Conservation (phyloP, 192 early-diverging fungal genomes). For the Gaertneriomyces semiglobifer region DNA sequence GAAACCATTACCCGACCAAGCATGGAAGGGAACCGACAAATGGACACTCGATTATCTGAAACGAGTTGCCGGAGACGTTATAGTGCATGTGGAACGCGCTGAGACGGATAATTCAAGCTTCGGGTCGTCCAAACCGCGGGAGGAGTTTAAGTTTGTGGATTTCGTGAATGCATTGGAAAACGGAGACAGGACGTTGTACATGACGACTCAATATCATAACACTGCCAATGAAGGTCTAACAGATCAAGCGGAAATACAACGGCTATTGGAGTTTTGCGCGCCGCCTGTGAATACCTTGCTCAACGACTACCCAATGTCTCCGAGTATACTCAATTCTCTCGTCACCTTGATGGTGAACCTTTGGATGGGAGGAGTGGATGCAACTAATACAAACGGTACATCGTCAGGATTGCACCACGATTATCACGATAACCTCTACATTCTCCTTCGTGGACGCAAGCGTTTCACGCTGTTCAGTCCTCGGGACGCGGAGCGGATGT, state of each 20-base stretch:
- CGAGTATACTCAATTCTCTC: slow-evolving; percentile 26
- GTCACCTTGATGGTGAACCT: slow-evolving; percentile 47
- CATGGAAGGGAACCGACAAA: slow-evolving; percentile 4
- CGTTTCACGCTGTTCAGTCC: slow-evolving; percentile 45
- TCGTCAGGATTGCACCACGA: slow-evolving; percentile 51
- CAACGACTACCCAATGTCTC: slow-evolving; percentile 17
- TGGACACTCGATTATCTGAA: slow-evolving; percentile 25
- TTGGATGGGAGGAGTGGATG: slow-evolving; percentile 37
- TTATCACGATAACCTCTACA: slow-evolving; percentile 49
- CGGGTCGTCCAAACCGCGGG: slow-evolving; percentile 24
- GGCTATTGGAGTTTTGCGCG: slow-evolving; percentile 18
- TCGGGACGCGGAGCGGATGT: slow-evolving; percentile 33
- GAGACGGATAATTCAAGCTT: slow-evolving; percentile 24
- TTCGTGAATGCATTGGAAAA: slow-evolving; percentile 28
- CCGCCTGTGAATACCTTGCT: slow-evolving; percentile 29
- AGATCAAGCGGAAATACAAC: slow-evolving; percentile 1
- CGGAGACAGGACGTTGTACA: slow-evolving; percentile 32
- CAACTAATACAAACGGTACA: slow-evolving; percentile 3
- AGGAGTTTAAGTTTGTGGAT: slow-evolving; percentile 33
- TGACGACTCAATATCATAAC: slow-evolving; percentile 47
- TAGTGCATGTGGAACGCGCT: slow-evolving; percentile 41
- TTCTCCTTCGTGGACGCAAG: slow-evolving; percentile 37
- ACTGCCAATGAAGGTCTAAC: not conserved
- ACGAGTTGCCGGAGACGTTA: slow-evolving; percentile 25
- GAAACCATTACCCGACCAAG: slow-evolving; percentile 3